These are phyloP conservation scores for Chlorella vulgaris DNA, from an alignment of 139 green algal genomes.

Conservation along the genomic window DNA sequence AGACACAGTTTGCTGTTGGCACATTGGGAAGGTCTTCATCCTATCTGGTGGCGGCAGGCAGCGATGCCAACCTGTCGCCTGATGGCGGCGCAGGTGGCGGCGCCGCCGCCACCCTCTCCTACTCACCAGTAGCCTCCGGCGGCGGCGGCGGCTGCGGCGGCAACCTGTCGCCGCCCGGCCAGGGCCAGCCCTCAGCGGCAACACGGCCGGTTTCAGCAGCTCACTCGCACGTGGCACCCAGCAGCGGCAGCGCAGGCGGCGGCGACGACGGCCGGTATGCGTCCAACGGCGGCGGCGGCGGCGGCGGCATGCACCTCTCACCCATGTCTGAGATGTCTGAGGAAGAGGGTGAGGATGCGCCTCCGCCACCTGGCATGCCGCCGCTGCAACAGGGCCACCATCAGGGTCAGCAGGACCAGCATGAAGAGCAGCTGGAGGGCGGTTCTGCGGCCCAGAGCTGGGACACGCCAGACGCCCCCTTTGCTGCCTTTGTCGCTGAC, in stretches of 20 bases:
- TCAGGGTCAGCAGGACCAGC: neutral
- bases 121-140: neutral
- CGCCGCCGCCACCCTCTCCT: neutral
- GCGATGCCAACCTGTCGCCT: neutral
- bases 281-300: neutral
- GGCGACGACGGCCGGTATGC: neutral
- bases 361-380: neutral
- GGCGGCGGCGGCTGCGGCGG: neutral
- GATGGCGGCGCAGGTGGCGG: neutral
- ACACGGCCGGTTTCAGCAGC: conserved; percentile 2
- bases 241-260: neutral
- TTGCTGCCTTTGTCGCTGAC: conserved; percentile 74
- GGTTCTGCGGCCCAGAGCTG: conserved; percentile 48
- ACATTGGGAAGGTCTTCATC: neutral
- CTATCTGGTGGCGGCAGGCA: neutral
- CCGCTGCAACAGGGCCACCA: neutral
- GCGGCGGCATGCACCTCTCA: neutral
- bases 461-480: conserved; percentile 63
- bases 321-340: conserved; percentile 5
- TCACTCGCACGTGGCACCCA: neutral
- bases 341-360: neutral
- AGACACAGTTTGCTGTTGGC: conserved; percentile 26
- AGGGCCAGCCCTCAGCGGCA: neutral
- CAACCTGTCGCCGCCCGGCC: neutral
- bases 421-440: neutral